Evolutionary conservation across 2,329 filamentous ascomycete genomes (phyloP), one percentile per base, ranked within the genome.

Genomic region (Colletotrichum caudatum): DNA sequence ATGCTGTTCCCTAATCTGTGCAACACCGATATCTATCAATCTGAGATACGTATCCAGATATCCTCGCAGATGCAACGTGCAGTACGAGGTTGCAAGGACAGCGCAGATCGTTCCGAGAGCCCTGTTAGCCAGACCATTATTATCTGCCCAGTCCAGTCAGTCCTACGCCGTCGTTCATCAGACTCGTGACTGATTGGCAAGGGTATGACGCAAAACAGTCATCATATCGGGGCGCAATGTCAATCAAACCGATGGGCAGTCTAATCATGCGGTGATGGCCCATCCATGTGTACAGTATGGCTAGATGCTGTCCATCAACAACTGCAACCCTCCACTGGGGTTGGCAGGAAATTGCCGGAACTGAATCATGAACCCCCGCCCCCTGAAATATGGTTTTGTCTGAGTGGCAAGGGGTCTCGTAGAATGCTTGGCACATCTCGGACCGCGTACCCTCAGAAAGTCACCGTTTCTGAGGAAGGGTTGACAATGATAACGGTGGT

Each of bases 191-290:
- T 44, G 46, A 33, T 39, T 44, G 53, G 29, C 37, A 35, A 46
- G 46, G 44, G 44, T 64, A 71, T 71, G 65, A 71, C 69, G 69
- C 65, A 71, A 64, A 56, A 64, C 29, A 69, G 35, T 58, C 54
- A 71, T 71, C 65, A 69, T 63, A 50, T 56, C 39, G 33, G 64
- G 44, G 57, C 50, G n/a, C 50, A 53, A 48, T 60, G 46, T 44
- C 53, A 57, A 68, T 71, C 64, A 64, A 41, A 46, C 44, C 23
- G 61, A 51, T 41, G 39, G 53, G 44, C 44, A n/a, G 12, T 23
- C 33, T n/a, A 29, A 29, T 29, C 29, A 64, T 41, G 33, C 41
- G 29, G 20, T 12, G 29, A 35, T 37, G 58, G 41, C 46, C 14
- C 44, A 23, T 50, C 44, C 59, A 62, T 33, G 59, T 62, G 59